phyloP scores from a whole-genome alignment of 345 rosid species.

The Murraya koenigii region DNA sequence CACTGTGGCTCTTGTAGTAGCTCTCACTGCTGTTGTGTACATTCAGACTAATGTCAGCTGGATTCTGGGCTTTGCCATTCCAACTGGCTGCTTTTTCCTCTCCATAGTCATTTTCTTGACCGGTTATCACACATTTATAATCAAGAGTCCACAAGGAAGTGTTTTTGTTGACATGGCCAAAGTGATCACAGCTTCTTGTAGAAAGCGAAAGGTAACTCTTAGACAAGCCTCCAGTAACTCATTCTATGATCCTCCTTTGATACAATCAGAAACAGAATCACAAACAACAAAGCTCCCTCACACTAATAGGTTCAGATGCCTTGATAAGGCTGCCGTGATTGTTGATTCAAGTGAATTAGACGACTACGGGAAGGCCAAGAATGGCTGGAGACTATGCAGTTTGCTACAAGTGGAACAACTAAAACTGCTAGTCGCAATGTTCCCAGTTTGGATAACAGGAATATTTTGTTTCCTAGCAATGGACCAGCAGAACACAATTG shows the following conservation, averaged over 20 bases:
- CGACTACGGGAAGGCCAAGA: conserved; percentile 34
- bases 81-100: conserved; percentile 41
- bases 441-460: conserved; percentile 47
- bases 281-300: conserved; percentile 27
- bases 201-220: conserved; percentile 21
- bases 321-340: conserved; percentile 55
- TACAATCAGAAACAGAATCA: conserved; percentile 12
- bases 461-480: conserved; percentile 43
- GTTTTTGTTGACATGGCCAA: conserved; percentile 48
- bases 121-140: conserved; percentile 45
- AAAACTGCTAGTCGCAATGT: conserved; percentile 32
- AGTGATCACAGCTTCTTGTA: conserved; percentile 42
- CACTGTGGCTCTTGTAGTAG: conserved; percentile 45
- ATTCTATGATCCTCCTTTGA: conserved; percentile 42
- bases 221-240: not conserved
- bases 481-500: conserved; percentile 55
- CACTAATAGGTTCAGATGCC: conserved; percentile 35
- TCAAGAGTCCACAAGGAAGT: conserved; percentile 49
- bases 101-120: conserved; percentile 46
- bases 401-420: conserved; percentile 42
- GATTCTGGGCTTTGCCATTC: conserved; percentile 47
- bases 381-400: conserved; percentile 42
- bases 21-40: conserved; percentile 54
- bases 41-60: conserved; percentile 64
- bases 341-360: conserved; percentile 38